Evolutionary conservation across 257 asterid species (phyloP), one percentile per base, ranked within the genome.

Genomic region (Marsdenia floribunda): DNA sequence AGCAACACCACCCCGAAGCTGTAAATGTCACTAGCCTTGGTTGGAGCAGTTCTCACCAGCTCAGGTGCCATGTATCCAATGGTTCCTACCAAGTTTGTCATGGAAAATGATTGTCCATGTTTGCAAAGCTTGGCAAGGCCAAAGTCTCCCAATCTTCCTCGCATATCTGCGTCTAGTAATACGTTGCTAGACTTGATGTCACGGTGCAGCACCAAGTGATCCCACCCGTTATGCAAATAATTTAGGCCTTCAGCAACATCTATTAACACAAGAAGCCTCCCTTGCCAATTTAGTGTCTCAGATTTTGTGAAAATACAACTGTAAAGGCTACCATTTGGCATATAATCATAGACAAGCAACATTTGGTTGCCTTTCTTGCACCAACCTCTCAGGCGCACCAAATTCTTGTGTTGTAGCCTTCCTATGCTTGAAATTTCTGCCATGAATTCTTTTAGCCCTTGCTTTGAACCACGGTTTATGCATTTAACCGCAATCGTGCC

Each of bases 1-100:
- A 72, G 77, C 60, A 72, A 38, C 19, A 72, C 73, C 42, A 77
- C 71, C 33, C 81, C 81, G 15, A 63, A 77, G 44, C 77, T 68
- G 68, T 46, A 77, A 52, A 72, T 59, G 18, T 77, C 81, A 65
- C 77, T 50, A 38, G 68, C 75, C 73, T 65, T 72, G 19, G 81
- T 71, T 19, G 77, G 63, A 13, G 71, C 71, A 4, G 60, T 67
- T 47, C 37, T 71, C 73, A 73, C 77, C 57, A 77, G 61, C 42
- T 77, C 81, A 19, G 77, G 77, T 3, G 81, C 81, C 64, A 77
- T 77, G n/a, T 72, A 77, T 33, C 80, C 80, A 42, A 77, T 22
- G 1, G 80, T 77, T 44, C 80, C 80, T 14, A 71, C 80, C 68
- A 77, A 54, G 22, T 55, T 58, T 18, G 77, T 71, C 7, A 57